Percentiles rank a stretch among this genome's conserved stretches.
Conservation (phyloP, 192 early-diverging fungal genomes). For the Rhizophagus prolifer region DNA sequence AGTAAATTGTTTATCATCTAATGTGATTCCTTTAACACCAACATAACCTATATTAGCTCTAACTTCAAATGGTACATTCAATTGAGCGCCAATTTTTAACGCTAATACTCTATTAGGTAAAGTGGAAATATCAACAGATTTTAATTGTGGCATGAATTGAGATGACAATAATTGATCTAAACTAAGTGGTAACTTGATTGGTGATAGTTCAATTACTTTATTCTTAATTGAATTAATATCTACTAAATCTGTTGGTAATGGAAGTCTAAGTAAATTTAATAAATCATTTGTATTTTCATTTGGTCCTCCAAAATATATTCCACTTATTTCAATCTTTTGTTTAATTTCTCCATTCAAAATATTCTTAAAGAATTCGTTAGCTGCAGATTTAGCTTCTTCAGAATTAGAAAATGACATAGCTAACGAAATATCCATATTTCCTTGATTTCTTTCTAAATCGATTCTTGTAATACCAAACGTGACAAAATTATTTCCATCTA, state of each 20-base stretch:
- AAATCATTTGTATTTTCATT: not conserved
- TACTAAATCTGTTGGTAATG: not conserved
- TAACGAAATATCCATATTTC: not conserved
- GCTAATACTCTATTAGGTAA: not conserved
- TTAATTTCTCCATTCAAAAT: not conserved
- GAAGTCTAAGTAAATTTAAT: not conserved
- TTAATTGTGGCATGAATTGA: not conserved
- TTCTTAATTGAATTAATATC: not conserved
- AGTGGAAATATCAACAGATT: not conserved
- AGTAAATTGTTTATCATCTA: not conserved
- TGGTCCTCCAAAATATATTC: not conserved
- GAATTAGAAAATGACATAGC: not conserved
- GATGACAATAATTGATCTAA: not conserved
- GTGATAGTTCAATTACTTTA: slow-evolving; percentile 4
- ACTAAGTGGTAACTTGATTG: slow-evolving; percentile 3
- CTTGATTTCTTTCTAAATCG: not conserved
- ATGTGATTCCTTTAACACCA: not conserved
- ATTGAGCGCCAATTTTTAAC: not conserved
- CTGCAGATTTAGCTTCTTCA: not conserved
- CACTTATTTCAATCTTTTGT: not conserved
- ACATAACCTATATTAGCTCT: not conserved
- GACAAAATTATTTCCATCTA: not conserved
- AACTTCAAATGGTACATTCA: not conserved
- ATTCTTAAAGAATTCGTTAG: not conserved
- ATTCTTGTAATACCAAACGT: not conserved